A percentile compares a stretch with the other conserved stretches of the same genome.
These are phyloP conservation scores for Mucor ambiguus DNA, from an alignment of 371 early-diverging fungal genomes.

Conservation along the genomic window DNA sequence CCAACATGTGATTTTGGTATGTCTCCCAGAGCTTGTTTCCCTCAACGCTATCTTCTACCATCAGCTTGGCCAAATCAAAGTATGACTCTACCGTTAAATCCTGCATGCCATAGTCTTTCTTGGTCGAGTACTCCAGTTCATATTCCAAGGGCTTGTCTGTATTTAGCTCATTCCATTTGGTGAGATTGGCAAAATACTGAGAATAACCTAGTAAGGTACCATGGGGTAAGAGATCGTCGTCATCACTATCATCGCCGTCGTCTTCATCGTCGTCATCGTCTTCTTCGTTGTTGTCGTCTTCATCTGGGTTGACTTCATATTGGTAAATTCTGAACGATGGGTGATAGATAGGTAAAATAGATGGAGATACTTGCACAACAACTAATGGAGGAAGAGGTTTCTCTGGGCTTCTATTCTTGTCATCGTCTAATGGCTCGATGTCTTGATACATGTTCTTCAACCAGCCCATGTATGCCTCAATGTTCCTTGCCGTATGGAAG, in stretches of 20 bases:
- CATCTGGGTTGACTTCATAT: slow-evolving; percentile 43
- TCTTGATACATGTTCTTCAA: slow-evolving; percentile 34
- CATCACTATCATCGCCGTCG: slow-evolving; percentile 11
- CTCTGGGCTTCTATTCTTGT: slow-evolving; percentile 14
- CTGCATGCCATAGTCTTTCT: slow-evolving; percentile 61
- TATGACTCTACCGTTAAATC: slow-evolving; percentile 61
- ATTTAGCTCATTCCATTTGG: slow-evolving; percentile 39
- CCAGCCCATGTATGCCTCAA: slow-evolving; percentile 39
- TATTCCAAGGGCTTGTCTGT: slow-evolving; percentile 29
- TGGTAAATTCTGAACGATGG: slow-evolving; percentile 73
- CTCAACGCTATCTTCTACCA: slow-evolving; percentile 31
- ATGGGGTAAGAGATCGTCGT: slow-evolving; percentile 15
- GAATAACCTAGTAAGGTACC: slow-evolving; percentile 36
- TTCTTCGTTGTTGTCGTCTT: slow-evolving; percentile 13
- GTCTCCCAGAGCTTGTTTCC: slow-evolving; percentile 36
- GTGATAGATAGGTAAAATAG: slow-evolving; percentile 75
- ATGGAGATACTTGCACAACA: slow-evolving; percentile 68
- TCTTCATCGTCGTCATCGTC: slow-evolving; percentile 16
- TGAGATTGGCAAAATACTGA: slow-evolving; percentile 46
- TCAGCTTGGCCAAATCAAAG: slow-evolving; percentile 48
- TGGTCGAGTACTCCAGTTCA: slow-evolving; percentile 61
- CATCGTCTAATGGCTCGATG: slow-evolving; percentile 19
- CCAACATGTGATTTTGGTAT: slow-evolving; percentile 46
- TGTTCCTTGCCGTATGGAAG: slow-evolving; percentile 26
- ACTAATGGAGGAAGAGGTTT: slow-evolving; percentile 31